phyloP scores from a whole-genome alignment of 106 monocot species.

The Ottelia alismoides region DNA sequence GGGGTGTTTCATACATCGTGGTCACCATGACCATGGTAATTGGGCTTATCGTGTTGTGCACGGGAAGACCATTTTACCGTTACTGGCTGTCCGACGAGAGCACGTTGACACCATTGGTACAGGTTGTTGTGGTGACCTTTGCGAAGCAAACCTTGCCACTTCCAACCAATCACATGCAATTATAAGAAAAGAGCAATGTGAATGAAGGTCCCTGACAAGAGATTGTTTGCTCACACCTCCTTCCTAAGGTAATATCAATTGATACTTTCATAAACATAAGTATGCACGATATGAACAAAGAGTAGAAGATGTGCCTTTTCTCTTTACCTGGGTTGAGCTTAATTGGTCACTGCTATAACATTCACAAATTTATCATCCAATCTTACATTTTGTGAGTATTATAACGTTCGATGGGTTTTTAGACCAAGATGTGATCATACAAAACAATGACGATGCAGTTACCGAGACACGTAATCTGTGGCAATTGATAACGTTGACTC shows the following conservation, averaged over 20 bases:
- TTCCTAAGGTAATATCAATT: constrained; percentile 27
- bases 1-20: constrained; percentile 34
- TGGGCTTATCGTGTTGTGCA: constrained; percentile 22
- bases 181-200: constrained; percentile 42
- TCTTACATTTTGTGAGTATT: background rate
- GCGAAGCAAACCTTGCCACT: constrained; percentile 24
- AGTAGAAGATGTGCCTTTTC: no score
- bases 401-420: constrained; percentile 37
- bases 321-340: background rate
- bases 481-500: constrained; percentile 52
- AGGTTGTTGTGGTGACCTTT: constrained; percentile 31
- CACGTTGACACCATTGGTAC: constrained; percentile 40
- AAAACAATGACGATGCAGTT: background rate
- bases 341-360: background rate
- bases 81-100: constrained; percentile 42
- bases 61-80: constrained; percentile 39
- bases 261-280: no score
- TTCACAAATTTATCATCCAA: background rate
- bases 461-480: constrained; percentile 12
- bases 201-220: constrained; percentile 9
- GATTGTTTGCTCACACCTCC: constrained; percentile 31
- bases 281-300: no score
- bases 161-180: constrained; percentile 22
- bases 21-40: constrained; percentile 26
- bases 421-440: constrained; percentile 33